phyloP scores from a whole-genome alignment of 2,329 filamentous ascomycete genomes.

The Dryadomyces quercivorus region DNA sequence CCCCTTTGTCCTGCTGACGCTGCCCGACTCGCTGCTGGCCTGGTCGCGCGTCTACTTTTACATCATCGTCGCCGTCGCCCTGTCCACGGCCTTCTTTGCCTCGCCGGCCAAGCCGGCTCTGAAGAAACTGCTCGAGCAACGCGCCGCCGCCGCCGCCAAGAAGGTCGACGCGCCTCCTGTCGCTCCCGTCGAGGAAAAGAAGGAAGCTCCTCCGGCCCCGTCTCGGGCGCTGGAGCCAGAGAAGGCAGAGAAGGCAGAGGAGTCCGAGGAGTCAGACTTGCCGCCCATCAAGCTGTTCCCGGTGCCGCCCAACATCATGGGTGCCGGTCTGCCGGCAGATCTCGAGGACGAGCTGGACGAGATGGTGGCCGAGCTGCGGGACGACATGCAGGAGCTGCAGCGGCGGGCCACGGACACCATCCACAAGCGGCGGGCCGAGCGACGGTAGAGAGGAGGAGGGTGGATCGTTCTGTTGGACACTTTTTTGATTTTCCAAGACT shows the following conservation, averaged over 20 bases:
- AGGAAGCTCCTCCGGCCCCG: not conserved
- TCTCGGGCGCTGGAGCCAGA: no score
- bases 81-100: slow-evolving; percentile 62
- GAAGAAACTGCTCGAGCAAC: slow-evolving; percentile 44
- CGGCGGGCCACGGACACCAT: not conserved
- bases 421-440: not conserved
- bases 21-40: slow-evolving; percentile 56
- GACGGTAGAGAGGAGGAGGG: no score
- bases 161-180: not conserved
- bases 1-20: slow-evolving; percentile 73
- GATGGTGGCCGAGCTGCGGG: slow-evolving; percentile 60
- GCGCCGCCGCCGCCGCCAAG: slow-evolving; percentile 29
- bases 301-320: slow-evolving; percentile 6
- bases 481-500: no score
- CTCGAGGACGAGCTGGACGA: slow-evolving; percentile 64
- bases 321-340: slow-evolving; percentile 60
- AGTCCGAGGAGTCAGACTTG: slow-evolving; percentile 3
- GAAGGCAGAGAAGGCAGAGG: no score
- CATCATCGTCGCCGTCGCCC: slow-evolving; percentile 53
- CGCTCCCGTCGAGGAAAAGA: slow-evolving; percentile 2
- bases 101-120: slow-evolving; percentile 59
- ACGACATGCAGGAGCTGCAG: slow-evolving; percentile 54
- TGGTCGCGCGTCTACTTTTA: slow-evolving; percentile 91
- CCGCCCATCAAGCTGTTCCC: slow-evolving; percentile 7
- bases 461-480: not conserved